Conservation (phyloP, 2,329 filamentous ascomycete species). For the Aureobasidium sp. region DNA sequence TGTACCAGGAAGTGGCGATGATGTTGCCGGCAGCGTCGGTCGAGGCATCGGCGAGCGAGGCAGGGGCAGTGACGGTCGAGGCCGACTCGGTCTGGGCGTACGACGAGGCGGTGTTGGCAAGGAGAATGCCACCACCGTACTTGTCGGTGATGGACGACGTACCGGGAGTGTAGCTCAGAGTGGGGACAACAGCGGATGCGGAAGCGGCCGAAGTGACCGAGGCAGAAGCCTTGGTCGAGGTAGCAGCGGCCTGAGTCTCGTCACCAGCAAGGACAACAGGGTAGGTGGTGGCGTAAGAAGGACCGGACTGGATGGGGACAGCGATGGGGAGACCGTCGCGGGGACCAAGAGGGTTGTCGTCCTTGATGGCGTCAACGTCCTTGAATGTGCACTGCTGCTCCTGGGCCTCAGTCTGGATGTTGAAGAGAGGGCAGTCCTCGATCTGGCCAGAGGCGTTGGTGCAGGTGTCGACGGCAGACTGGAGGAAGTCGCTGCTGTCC, state of each 20-base stretch:
- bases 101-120: conserved; percentile 19
- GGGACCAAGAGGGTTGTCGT: conserved; percentile 55
- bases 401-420: conserved; percentile 53
- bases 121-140: conserved; percentile 31
- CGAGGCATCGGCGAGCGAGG: conserved; percentile 21
- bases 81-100: conserved; percentile 15
- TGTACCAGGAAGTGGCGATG: conserved; percentile 37
- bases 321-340: conserved; percentile 60
- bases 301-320: conserved; percentile 42
- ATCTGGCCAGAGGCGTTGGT: conserved; percentile 63
- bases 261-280: conserved; percentile 24
- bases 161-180: conserved; percentile 30
- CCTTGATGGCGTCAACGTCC: conserved; percentile 46
- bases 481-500: conserved; percentile 58
- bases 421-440: conserved; percentile 68
- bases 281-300: conserved; percentile 34
- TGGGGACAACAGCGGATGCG: conserved; percentile 25
- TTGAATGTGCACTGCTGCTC: conserved; percentile 56
- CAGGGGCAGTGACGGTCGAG: conserved; percentile 21
- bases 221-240: conserved; percentile 16
- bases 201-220: conserved; percentile 11
- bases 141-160: conserved; percentile 26
- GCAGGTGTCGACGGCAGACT: conserved; percentile 67
- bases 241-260: conserved; percentile 21
- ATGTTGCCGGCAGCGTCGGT: conserved; percentile 20